These are phyloP conservation scores for Stipa capillata DNA, from an alignment of 176 grass and related monocot species.

Conservation along the genomic window DNA sequence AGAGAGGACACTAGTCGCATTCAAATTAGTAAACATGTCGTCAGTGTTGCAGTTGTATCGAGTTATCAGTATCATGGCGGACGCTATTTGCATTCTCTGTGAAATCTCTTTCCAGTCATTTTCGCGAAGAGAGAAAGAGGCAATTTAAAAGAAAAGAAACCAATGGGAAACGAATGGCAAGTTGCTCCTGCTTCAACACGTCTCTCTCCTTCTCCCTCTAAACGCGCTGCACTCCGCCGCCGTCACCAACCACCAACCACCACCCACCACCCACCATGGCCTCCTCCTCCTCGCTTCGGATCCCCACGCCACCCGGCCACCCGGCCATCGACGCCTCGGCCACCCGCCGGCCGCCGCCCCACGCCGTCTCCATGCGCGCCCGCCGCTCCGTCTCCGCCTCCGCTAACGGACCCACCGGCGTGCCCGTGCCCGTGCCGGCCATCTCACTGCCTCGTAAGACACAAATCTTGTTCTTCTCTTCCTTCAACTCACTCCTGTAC, in stretches of 20 bases:
- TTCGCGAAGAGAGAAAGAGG: too few species aligned
- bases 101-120: too few species aligned
- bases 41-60: too few species aligned
- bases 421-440: background rate
- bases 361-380: background rate
- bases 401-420: background rate
- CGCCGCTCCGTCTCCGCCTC: background rate
- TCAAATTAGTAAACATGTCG: too few species aligned
- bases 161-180: too few species aligned
- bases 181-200: too few species aligned
- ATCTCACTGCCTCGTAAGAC: conserved; percentile 23
- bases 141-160: too few species aligned
- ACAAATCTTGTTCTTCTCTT: background rate
- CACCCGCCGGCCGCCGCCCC: background rate
- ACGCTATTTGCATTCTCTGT: too few species aligned
- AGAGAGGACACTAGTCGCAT: too few species aligned
- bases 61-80: too few species aligned
- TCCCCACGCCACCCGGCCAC: background rate
- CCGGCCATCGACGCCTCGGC: background rate
- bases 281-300: conserved; percentile 4
- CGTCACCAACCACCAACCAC: background rate
- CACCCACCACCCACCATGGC: background rate
- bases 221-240: background rate
- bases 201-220: too few species aligned
- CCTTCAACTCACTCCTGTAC: too few species aligned